Percentiles rank a stretch among this genome's conserved stretches.
Evolutionary conservation across 2,329 filamentous ascomycete species (phyloP).

Genomic region (Nemania sp.): DNA sequence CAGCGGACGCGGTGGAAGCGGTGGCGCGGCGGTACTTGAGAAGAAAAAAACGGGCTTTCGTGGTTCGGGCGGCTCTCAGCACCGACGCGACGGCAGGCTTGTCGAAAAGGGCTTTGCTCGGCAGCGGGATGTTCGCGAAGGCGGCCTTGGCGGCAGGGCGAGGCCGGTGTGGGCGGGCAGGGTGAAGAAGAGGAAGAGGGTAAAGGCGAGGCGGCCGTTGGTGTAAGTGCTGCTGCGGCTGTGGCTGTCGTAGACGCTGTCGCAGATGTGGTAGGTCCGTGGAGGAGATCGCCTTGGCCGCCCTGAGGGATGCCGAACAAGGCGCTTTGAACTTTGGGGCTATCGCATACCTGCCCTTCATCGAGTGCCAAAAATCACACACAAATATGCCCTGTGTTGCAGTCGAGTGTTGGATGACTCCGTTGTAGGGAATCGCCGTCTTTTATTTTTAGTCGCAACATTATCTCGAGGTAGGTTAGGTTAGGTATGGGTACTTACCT

Average conservation of each 20-base stretch:
- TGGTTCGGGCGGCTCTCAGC: not conserved
- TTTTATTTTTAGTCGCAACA: conserved; percentile 16
- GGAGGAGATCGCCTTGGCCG: not conserved
- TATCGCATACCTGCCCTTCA: conserved; percentile 27
- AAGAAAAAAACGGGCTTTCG: conserved; percentile 11
- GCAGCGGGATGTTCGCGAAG: conserved; percentile 35
- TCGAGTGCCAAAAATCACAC: conserved; percentile 11
- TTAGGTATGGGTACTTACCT: conserved; percentile 7
- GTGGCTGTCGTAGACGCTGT: not conserved
- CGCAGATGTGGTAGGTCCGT: no score
- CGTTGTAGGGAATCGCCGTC: not conserved
- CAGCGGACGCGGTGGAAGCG: not conserved
- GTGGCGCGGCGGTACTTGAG: not conserved
- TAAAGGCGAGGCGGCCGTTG: no score
- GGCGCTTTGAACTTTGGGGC: conserved; percentile 10
- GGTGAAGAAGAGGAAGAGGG: not conserved
- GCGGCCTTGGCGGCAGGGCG: not conserved
- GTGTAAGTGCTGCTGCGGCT: no score
- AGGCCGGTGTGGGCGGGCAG: not conserved
- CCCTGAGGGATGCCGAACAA: not conserved
- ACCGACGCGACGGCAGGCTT: conserved; percentile 7
- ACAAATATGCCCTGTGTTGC: not conserved
- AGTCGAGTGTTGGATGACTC: not conserved
- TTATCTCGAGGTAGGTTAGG: no score
- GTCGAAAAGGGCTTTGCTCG: conserved; percentile 33